Base-by-base conservation (phyloP, 2,329 filamentous ascomycete genomes). In the Ceratocystis alfenasii region DNA sequence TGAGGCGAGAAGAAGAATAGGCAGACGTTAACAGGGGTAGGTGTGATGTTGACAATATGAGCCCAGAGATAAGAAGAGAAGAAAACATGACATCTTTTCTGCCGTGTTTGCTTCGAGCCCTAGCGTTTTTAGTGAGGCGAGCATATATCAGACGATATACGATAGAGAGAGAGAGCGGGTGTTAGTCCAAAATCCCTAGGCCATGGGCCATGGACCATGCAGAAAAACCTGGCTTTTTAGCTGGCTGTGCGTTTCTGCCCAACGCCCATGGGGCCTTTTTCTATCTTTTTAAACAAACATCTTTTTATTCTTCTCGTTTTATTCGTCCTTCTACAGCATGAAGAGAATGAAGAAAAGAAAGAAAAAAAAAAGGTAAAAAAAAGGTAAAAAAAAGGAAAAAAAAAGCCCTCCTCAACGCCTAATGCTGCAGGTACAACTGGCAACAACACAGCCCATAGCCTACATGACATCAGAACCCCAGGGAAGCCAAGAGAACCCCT, bases 361-460 rank as follows among this genome's bases (percentile, higher is more conserved):
- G 0, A 25, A 25, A 22, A 28, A 12, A 25, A 53, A 25, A n/a
- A n/a, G n/a, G n/a, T n/a, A n/a, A n/a, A 25, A 53, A 25, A 25
- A 25, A 22, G 25, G 5, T 30, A 57, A 22, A 55, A 12, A 12
- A 55, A 30, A 55, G 8, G 6, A 1, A 30, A 17, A 33, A 33
- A 57, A 6, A 57, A n/a, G 3, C 2, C 25, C 10, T 17, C 17
- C 28, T 22, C 10, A 7, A 53, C 20, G 48, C 48, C 48, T 25
- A 53, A 48, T 53, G 22, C 63, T 65, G 63, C 63, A 65, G 63
- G 63, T 65, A 65, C 63, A 60, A 46, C 53, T 65, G 63, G 63
- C 63, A 65, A 45, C 53, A 45, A 45, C 53, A 45, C 30, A 33
- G 61, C 61, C 46, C 44, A 33, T 15, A 62, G 22, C 22, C 36